A percentile compares a stretch with the other conserved stretches of the same genome.
Conservation (phyloP, 805 yeast genomes). For the Zygotorulaspora chibaensis region DNA sequence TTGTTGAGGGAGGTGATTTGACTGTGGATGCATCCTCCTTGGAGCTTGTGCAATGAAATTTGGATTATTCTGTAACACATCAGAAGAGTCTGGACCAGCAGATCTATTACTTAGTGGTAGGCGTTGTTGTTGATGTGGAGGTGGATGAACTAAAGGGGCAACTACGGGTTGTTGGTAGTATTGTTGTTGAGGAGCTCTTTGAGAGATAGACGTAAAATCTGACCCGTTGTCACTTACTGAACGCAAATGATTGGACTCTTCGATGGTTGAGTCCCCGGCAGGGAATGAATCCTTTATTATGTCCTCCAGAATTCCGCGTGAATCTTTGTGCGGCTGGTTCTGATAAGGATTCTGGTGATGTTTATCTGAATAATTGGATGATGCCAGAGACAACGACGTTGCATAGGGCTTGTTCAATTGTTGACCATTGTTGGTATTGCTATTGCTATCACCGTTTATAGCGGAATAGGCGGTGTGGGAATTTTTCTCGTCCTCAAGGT, state of each 20-base stretch:
- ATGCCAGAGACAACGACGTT: conserved; percentile 19
- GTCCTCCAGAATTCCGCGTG: conserved; percentile 24
- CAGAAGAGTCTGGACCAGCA: conserved; percentile 36
- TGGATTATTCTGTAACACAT: conserved; percentile 46
- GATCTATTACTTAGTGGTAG: conserved; percentile 12
- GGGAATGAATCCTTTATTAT: conserved; percentile 21
- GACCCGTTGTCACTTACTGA: conserved; percentile 36
- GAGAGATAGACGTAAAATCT: conserved; percentile 74
- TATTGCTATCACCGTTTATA: conserved; percentile 14
- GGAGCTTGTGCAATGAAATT: conserved; percentile 35
- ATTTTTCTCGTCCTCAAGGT: conserved; percentile 9
- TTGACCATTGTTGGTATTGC: background rate
- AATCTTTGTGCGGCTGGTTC: conserved; percentile 9
- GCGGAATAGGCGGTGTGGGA: conserved; percentile 23
- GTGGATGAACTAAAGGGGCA: conserved; percentile 17
- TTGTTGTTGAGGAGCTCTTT: conserved; percentile 48
- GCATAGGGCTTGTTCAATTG: conserved; percentile 4
- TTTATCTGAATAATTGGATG: conserved; percentile 23
- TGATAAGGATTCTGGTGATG: conserved; percentile 8
- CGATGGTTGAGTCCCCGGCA: conserved; percentile 14
- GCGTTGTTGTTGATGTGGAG: conserved; percentile 28
- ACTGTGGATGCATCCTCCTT: conserved; percentile 10
- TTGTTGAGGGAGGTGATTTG: conserved; percentile 3
- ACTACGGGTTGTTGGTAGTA: conserved; percentile 20
- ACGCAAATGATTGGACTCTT: conserved; percentile 8